Conservation (phyloP, 768 basidiomycete species). For the Boletellus ananas region DNA sequence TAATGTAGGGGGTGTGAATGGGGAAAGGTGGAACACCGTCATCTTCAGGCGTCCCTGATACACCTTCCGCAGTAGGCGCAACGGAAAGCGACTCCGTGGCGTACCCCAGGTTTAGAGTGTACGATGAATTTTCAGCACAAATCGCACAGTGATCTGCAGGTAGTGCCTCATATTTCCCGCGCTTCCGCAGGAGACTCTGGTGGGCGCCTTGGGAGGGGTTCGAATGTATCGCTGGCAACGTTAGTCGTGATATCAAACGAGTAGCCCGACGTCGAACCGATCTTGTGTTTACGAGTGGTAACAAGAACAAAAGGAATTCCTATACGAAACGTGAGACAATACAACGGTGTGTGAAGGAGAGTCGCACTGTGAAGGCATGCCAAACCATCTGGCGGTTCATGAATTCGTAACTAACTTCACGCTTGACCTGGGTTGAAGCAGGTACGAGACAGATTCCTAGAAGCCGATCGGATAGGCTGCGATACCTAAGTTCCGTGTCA, state of each 20-base stretch:
- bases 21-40: conserved; percentile 53
- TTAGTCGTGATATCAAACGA: conserved; percentile 30
- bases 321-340: conserved; percentile 31
- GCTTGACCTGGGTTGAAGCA: conserved; percentile 59
- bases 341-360: neutral
- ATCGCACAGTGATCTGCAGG: conserved; percentile 82
- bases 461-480: conserved; percentile 77
- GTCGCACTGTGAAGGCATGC: conserved; percentile 91
- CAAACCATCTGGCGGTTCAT: conserved; percentile 99
- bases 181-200: conserved; percentile 14
- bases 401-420: conserved; percentile 95
- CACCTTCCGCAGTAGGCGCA: conserved; percentile 18
- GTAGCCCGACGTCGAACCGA: conserved; percentile 56
- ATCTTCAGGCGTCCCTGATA: conserved; percentile 14
- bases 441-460: conserved; percentile 73
- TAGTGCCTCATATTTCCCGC: conserved; percentile 68
- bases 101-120: conserved; percentile 54
- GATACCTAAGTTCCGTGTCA: conserved; percentile 56
- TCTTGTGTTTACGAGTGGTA: conserved; percentile 78
- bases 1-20: conserved; percentile 77
- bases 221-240: conserved; percentile 30
- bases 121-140: conserved; percentile 74
- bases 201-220: conserved; percentile 21
- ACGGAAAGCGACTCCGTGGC: conserved; percentile 45
- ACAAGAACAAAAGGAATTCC: conserved; percentile 93